Conservation (phyloP, 805 yeast genomes). For the Metschnikowia continentalis region DNA sequence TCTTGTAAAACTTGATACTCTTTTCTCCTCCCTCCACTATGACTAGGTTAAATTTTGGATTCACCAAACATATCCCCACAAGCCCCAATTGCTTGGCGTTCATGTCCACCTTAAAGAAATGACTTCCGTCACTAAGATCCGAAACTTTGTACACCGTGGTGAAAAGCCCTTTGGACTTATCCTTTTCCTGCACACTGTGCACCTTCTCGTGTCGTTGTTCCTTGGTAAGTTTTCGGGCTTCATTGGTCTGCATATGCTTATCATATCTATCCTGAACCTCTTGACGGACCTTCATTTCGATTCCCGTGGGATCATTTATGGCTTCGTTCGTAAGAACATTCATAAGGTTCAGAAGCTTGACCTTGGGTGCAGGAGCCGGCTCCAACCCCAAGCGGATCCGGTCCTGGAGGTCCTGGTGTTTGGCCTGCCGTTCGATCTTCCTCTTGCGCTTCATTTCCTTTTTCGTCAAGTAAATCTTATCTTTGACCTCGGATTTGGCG, state of each 20-base stretch:
- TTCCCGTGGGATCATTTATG: slow-evolving; percentile 81
- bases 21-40: slow-evolving; percentile 73
- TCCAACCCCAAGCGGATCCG: slow-evolving; percentile 74
- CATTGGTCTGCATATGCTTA: slow-evolving; percentile 59
- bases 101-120: slow-evolving; percentile 67
- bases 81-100: slow-evolving; percentile 73
- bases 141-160: slow-evolving; percentile 58
- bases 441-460: slow-evolving; percentile 72
- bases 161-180: slow-evolving; percentile 48
- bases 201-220: slow-evolving; percentile 55
- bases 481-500: slow-evolving; percentile 20
- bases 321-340: slow-evolving; percentile 81
- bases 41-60: slow-evolving; percentile 50
- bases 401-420: slow-evolving; percentile 69
- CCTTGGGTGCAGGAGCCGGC: slow-evolving; percentile 87
- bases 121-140: slow-evolving; percentile 57
- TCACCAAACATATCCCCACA: slow-evolving; percentile 55
- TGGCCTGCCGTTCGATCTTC: slow-evolving; percentile 59
- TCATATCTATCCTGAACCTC: slow-evolving; percentile 62
- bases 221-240: slow-evolving; percentile 54
- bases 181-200: slow-evolving; percentile 42
- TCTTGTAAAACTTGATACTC: slow-evolving; percentile 57
- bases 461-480: slow-evolving; percentile 64
- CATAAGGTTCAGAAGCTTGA: slow-evolving; percentile 80
- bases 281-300: slow-evolving; percentile 64